A percentile compares a stretch with the other conserved stretches of the same genome.
These are phyloP conservation scores for Medicago lupulina DNA, from an alignment of 306 rosid genomes.

Conservation along the genomic window DNA sequence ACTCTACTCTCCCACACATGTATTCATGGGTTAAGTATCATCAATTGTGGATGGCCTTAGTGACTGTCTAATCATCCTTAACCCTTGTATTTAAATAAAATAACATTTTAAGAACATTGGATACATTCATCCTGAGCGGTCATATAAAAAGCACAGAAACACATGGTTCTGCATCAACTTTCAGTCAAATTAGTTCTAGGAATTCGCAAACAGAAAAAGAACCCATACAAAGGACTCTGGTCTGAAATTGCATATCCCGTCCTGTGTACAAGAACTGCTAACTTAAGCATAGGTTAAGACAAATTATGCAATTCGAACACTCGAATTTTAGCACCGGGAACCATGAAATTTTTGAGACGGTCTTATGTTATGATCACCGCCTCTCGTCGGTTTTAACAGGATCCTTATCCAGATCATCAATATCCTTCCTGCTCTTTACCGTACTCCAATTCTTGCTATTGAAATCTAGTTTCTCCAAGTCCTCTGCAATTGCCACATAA, in stretches of 20 bases:
- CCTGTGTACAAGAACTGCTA: constrained; percentile 37
- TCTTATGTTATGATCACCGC: constrained; percentile 36
- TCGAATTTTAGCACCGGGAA: constrained; percentile 7
- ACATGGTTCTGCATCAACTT: constrained; percentile 5
- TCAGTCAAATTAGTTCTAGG: not conserved
- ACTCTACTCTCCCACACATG: not conserved
- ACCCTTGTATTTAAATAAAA: not conserved
- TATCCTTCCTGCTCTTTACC: constrained; percentile 89
- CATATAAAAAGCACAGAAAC: constrained; percentile 12
- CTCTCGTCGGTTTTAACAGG: constrained; percentile 69
- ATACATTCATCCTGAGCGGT: constrained; percentile 15
- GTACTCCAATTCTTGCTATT: constrained; percentile 60
- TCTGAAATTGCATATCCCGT: constrained; percentile 37
- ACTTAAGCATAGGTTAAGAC: constrained; percentile 17
- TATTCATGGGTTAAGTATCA: not conserved
- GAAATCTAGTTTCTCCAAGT: constrained; percentile 77
- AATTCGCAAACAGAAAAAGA: constrained; percentile 37
- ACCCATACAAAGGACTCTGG: constrained; percentile 32
- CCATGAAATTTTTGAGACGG: constrained; percentile 32
- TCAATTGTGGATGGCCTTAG: not conserved
- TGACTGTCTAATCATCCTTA: not conserved
- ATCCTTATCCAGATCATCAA: constrained; percentile 76
- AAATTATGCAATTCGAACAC: constrained; percentile 33
- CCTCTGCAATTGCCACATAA: constrained; percentile 82
- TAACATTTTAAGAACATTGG: constrained; percentile 21